phyloP scores from a whole-genome alignment of 2,329 filamentous ascomycete genomes.

The Fusarium continuum region DNA sequence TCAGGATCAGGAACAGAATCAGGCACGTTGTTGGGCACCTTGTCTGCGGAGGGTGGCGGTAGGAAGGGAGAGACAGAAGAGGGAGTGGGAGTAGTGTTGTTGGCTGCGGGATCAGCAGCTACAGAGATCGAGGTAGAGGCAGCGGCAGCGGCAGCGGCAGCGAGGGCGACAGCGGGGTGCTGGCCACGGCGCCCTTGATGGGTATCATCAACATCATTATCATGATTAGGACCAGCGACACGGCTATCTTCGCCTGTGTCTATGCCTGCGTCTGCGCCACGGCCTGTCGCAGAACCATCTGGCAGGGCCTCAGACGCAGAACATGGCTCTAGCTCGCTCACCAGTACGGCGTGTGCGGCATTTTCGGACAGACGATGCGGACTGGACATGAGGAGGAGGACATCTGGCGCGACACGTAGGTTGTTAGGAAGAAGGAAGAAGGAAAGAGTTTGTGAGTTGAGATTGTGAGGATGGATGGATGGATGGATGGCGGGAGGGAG shows the following conservation, averaged over 20 bases:
- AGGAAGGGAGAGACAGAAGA: slow-evolving; percentile 30
- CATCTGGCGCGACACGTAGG: slow-evolving; percentile 59
- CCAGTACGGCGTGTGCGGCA: slow-evolving; percentile 61
- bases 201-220: slow-evolving; percentile 37
- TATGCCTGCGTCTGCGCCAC: slow-evolving; percentile 5
- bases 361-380: slow-evolving; percentile 61
- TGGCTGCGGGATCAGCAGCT: slow-evolving; percentile 33
- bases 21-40: slow-evolving; percentile 40
- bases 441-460: slow-evolving; percentile 28
- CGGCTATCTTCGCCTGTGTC: slow-evolving; percentile 13
- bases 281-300: slow-evolving; percentile 30
- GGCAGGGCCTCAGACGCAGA: slow-evolving; percentile 20
- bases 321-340: slow-evolving; percentile 48
- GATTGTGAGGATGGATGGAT: slow-evolving; percentile 27
- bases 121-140: no score
- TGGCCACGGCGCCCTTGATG: slow-evolving; percentile 26
- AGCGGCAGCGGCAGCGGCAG: no score
- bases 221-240: slow-evolving; percentile 35
- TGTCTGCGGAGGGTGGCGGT: slow-evolving; percentile 37
- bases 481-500: slow-evolving; percentile 26
- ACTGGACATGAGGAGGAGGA: slow-evolving; percentile 67
- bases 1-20: slow-evolving; percentile 42
- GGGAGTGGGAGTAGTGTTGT: slow-evolving; percentile 38
- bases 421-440: slow-evolving; percentile 24
- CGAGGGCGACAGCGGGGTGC: slow-evolving; percentile 23